A percentile compares a stretch with the other conserved stretches of the same genome.
These are phyloP conservation scores for Phaeotremella skinneri DNA, from an alignment of 768 basidiomycete species.

Conservation along the genomic window DNA sequence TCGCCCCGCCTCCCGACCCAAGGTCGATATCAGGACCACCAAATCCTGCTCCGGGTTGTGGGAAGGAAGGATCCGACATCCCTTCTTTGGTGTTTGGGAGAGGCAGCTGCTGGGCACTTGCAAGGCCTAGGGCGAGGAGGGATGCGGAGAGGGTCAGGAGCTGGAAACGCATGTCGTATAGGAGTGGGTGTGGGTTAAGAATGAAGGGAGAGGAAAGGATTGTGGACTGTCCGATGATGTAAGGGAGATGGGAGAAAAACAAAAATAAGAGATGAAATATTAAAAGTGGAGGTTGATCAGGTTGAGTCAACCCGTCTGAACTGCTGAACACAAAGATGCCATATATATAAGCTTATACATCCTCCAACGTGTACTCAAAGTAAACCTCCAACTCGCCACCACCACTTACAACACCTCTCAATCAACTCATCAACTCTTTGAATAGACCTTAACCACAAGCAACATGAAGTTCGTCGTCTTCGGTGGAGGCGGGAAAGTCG, in stretches of 20 bases:
- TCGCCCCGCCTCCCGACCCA: constrained; percentile 7
- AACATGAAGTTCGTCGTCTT: constrained; percentile 43
- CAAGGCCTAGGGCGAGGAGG: background rate
- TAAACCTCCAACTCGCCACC: no score
- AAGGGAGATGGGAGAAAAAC: background rate
- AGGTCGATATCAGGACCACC: background rate
- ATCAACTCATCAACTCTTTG: no score
- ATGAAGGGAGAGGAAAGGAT: background rate
- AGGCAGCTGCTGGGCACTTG: constrained; percentile 14
- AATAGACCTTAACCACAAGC: no score
- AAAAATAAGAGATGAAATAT: background rate
- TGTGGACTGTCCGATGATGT: background rate
- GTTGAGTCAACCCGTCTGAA: no score
- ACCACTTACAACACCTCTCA: background rate
- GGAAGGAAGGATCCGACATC: constrained; percentile 26
- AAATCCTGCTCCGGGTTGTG: constrained; percentile 7
- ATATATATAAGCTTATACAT: background rate
- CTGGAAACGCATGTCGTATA: constrained; percentile 2
- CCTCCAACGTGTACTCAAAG: background rate
- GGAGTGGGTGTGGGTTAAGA: background rate
- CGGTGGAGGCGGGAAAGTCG: constrained; percentile 52
- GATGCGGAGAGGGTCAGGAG: background rate
- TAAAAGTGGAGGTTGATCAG: background rate
- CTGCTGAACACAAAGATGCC: no score
- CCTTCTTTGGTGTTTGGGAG: background rate